phyloP scores from a whole-genome alignment of 805 yeast genomes.

The Wickerhamomyces xylosicus region DNA sequence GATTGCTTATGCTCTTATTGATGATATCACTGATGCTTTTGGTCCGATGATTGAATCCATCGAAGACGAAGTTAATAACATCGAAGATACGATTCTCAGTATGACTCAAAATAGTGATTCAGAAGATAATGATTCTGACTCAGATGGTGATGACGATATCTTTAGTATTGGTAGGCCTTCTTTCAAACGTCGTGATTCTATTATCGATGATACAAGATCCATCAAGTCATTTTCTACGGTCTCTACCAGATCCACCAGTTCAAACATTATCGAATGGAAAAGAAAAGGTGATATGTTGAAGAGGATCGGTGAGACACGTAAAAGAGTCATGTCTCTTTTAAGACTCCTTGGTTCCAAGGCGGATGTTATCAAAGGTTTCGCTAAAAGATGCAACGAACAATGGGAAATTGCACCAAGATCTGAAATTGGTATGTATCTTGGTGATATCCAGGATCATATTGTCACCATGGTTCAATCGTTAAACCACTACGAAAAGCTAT shows the following conservation, averaged over 20 bases:
- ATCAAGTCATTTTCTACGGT: slow-evolving; percentile 17
- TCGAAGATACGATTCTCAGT: slow-evolving; percentile 81
- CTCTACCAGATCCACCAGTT: slow-evolving; percentile 23
- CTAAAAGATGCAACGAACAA: slow-evolving; percentile 81
- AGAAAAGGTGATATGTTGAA: slow-evolving; percentile 91
- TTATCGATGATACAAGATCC: slow-evolving; percentile 13
- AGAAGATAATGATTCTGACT: slow-evolving; percentile 17
- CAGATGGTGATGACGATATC: slow-evolving; percentile 26
- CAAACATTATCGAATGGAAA: slow-evolving; percentile 63
- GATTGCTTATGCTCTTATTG: slow-evolving; percentile 94
- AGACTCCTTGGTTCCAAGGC: slow-evolving; percentile 86
- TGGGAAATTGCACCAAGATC: slow-evolving; percentile 72
- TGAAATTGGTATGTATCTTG: slow-evolving; percentile 89
- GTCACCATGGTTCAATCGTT: slow-evolving; percentile 94
- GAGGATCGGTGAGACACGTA: slow-evolving; percentile 91
- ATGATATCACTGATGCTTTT: slow-evolving; percentile 94
- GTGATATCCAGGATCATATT: slow-evolving; percentile 96
- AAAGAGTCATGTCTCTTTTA: slow-evolving; percentile 83
- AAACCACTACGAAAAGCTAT: slow-evolving; percentile 87
- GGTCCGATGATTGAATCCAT: slow-evolving; percentile 94
- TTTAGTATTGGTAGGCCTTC: slow-evolving; percentile 17
- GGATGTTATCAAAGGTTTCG: slow-evolving; percentile 93
- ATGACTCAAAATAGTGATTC: slow-evolving; percentile 59
- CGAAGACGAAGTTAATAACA: slow-evolving; percentile 89
- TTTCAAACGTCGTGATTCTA: slow-evolving; percentile 5